Evolutionary conservation across 495 filamentous ascomycete genomes (phyloP), one percentile per base, ranked within the genome.

Genomic region (Penicillium alfredii): DNA sequence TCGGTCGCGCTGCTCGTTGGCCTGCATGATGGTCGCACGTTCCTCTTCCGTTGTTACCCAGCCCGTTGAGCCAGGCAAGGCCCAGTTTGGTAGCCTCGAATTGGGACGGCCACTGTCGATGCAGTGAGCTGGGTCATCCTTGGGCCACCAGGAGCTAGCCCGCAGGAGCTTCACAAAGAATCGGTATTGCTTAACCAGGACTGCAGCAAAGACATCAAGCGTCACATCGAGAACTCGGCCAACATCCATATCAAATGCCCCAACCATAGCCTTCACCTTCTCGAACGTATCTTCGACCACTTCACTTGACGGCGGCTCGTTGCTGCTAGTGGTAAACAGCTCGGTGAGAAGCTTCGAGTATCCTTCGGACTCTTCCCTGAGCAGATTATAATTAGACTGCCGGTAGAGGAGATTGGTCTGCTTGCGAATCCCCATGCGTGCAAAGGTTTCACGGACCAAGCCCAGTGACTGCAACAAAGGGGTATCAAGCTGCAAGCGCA

Each of bases 61-160:
- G 5, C 61, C 60, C 21, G 67, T 35, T n/a, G 76, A 81, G 7
- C 77, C 74, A 6, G 87, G 87, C 17, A 82, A 58, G 15, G 88
- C 88, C 89, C 88, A 96, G 14, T 65, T 70, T 1, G 89, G 89
- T 6, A 96, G 64, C 3, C 81, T 80, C 4, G 66, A 58, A 37
- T 61, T 60, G 22, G 58, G 47, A 17, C 60, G 50, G 21, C 47
- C 43, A 8, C 63, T 58, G 5, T 65, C 65, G 12, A 42, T 25
- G 7, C 37, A 28, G 20, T 45, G 50, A 16, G 64, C 42, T 13
- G 33, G 43, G 19, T 66, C 57, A 32, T 74, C 76, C 31, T 83
- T 77, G 2, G 93, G 93, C 93, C 93, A 99, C 92, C 92, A 99
- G 11, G 92, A 89, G 66, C 93, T 96, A 28, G 78, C 76, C 11